phyloP scores from a whole-genome alignment of 2,329 filamentous ascomycete species.

The Hymenoscyphus scutula region DNA sequence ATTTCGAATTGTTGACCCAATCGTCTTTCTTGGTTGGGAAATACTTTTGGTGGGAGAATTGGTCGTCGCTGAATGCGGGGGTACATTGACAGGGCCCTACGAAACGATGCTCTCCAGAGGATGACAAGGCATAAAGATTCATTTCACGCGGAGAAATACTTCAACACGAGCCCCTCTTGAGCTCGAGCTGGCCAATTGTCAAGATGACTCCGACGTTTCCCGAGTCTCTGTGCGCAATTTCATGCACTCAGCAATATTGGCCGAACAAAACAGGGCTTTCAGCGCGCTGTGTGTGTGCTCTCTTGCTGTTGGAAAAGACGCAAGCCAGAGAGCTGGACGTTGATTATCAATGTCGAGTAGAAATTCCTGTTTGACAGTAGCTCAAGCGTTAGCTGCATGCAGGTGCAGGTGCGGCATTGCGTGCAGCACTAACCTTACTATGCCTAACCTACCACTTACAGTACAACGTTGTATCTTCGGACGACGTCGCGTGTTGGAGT shows the following conservation, averaged over 20 bases:
- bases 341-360: not conserved
- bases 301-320: not conserved
- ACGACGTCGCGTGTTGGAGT: not conserved
- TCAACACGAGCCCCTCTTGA: slow-evolving; percentile 24
- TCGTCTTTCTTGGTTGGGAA: slow-evolving; percentile 2
- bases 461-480: too few species aligned
- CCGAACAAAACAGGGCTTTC: slow-evolving; percentile 3
- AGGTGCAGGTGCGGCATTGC: not conserved
- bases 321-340: not conserved
- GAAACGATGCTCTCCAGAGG: too few species aligned
- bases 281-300: slow-evolving; percentile 5
- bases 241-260: slow-evolving; percentile 18
- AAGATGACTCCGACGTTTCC: slow-evolving; percentile 20
- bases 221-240: slow-evolving; percentile 25
- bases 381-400: not conserved
- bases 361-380: not conserved
- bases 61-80: slow-evolving; percentile 13
- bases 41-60: not conserved
- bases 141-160: slow-evolving; percentile 32
- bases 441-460: too few species aligned
- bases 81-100: not conserved
- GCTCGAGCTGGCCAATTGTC: slow-evolving; percentile 14
- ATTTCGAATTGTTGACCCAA: slow-evolving; percentile 16
- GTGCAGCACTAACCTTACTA: not conserved
- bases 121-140: slow-evolving; percentile 27